A percentile compares a stretch with the other conserved stretches of the same genome.
Evolutionary conservation across 176 grass and related monocot species (phyloP).

Genomic region (Oryza glumipatula): DNA sequence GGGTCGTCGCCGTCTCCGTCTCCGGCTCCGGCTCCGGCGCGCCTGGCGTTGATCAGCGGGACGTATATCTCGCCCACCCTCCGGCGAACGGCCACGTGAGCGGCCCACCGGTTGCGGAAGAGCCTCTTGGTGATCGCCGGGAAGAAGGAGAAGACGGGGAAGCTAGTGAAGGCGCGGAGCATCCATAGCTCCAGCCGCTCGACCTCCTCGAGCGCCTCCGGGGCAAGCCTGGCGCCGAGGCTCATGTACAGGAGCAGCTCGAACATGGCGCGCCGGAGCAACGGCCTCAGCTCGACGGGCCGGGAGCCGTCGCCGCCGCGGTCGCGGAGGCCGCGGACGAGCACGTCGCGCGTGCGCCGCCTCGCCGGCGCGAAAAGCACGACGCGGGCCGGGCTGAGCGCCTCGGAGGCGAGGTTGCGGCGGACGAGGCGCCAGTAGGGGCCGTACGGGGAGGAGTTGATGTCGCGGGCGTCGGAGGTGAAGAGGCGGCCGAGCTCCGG

Average conservation of each 20-base stretch:
- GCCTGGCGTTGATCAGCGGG: constrained; percentile 40
- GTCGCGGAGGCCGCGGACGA: constrained; percentile 27
- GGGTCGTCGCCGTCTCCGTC: neutral
- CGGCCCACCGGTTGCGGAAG: constrained; percentile 49
- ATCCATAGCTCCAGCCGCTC: constrained; percentile 10
- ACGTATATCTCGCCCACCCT: constrained; percentile 46
- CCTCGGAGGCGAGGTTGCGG: constrained; percentile 55
- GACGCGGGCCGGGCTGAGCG: constrained; percentile 33
- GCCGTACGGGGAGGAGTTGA: constrained; percentile 51
- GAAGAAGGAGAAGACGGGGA: constrained; percentile 63
- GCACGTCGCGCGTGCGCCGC: constrained; percentile 36
- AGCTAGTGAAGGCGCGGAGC: constrained; percentile 9
- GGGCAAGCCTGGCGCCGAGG: constrained; percentile 51
- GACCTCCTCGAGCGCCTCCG: constrained; percentile 46
- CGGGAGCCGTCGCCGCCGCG: neutral
- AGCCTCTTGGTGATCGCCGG: constrained; percentile 56
- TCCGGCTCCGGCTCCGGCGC: neutral
- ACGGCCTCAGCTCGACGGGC: constrained; percentile 36
- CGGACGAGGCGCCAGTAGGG: constrained; percentile 59
- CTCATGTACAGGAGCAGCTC: constrained; percentile 65
- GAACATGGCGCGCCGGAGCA: constrained; percentile 58
- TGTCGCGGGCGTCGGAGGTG: constrained; percentile 37
- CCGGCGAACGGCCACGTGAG: constrained; percentile 9
- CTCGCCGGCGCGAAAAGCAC: constrained; percentile 37
- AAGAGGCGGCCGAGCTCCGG: neutral